These are phyloP conservation scores for Carex sylvatica DNA, from an alignment of 202 grass and related monocot species.

Conservation along the genomic window DNA sequence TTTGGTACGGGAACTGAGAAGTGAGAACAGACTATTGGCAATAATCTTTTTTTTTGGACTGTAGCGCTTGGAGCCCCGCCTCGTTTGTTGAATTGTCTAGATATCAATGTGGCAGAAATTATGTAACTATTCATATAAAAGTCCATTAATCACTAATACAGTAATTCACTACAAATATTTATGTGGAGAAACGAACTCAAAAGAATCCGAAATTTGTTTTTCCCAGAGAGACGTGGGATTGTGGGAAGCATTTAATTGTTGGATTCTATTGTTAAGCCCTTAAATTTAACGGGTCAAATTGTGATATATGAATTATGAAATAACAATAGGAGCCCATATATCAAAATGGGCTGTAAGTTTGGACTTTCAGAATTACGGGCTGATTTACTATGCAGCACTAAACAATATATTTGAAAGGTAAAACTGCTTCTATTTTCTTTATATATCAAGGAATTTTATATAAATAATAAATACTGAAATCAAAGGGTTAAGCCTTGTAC, in stretches of 20 bases:
- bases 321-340: neutral
- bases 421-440: neutral
- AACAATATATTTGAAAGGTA: neutral
- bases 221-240: neutral
- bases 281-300: neutral
- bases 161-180: neutral
- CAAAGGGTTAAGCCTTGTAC: neutral
- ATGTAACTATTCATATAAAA: neutral
- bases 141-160: neutral
- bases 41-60: neutral
- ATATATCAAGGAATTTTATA: neutral
- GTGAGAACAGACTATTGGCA: neutral
- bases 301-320: neutral
- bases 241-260: neutral
- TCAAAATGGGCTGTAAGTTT: neutral
- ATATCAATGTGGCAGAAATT: neutral
- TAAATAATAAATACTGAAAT: neutral
- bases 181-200: neutral
- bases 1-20: neutral
- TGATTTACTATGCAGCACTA: neutral
- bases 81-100: conserved; percentile 11
- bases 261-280: neutral
- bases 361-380: neutral
- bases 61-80: conserved; percentile 2
- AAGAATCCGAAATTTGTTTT: neutral